These are phyloP conservation scores for Chaetomium globosum DNA, from an alignment of 2,329 filamentous ascomycete genomes.

Conservation along the genomic window DNA sequence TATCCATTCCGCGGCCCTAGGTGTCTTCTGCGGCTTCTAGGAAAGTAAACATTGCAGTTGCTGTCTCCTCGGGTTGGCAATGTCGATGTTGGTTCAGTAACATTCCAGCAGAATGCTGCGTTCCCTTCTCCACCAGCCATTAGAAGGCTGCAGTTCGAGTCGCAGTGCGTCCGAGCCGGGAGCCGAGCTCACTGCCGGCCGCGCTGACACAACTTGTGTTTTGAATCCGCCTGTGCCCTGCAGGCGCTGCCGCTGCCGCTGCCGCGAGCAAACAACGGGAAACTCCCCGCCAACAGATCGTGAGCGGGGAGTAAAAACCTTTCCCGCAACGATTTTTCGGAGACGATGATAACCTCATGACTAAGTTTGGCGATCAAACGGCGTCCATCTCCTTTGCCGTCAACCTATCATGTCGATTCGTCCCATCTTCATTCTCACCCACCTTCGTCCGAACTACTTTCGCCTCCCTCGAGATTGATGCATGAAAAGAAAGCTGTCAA, in stretches of 20 bases:
- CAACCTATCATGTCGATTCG: conserved; percentile 2
- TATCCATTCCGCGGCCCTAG: background rate
- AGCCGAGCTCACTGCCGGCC: conserved; percentile 26
- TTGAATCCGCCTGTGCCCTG: conserved; percentile 35
- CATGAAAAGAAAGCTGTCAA: conserved; percentile 26
- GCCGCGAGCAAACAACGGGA: conserved; percentile 32
- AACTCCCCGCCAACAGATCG: conserved; percentile 25
- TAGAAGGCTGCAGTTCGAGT: conserved; percentile 21
- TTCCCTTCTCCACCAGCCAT: conserved; percentile 18
- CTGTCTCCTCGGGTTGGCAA: background rate
- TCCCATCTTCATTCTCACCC: background rate
- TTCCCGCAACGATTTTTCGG: conserved; percentile 34
- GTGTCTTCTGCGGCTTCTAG: background rate
- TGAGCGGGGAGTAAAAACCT: conserved; percentile 28
- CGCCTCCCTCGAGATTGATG: conserved; percentile 10
- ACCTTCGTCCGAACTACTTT: conserved; percentile 32
- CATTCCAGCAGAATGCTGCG: background rate
- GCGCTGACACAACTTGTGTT: conserved; percentile 36
- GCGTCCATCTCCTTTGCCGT: conserved; percentile 32
- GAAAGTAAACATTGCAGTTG: background rate
- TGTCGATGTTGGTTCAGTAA: background rate
- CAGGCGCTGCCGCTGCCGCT: conserved; percentile 29
- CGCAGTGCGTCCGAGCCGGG: conserved; percentile 15
- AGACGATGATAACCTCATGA: conserved; percentile 32
- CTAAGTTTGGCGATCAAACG: conserved; percentile 35